Evolutionary conservation across 257 asterid genomes (phyloP), one percentile per base, ranked within the genome.

Genomic region (Solanum megistacrolobum): DNA sequence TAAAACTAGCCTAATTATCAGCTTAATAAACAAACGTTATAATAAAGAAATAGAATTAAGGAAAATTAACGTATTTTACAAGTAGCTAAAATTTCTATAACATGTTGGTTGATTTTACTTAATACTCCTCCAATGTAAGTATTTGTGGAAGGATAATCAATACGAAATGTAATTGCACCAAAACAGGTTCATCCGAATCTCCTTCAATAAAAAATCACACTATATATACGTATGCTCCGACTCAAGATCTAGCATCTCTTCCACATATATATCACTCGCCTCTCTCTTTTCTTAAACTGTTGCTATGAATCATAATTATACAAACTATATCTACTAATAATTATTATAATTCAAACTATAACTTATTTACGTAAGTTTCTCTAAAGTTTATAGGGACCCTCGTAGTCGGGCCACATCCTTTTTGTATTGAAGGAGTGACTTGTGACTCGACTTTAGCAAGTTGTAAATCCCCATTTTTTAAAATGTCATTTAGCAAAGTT

Each of bases 201-300:
- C 65, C n/a, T 6, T 18, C n/a, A 6, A 18, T 18, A 55, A 55
- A 18, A 55, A 55, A 18, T 18, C 65, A 46, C 58, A 46, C 2
- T 46, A 13, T 46, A 46, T 43, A 11, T 43, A 16, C 43, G 34
- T 32, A 32, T 32, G 34, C 34, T 32, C 3, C 34, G 34, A 32
- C 34, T 32, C 34, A 32, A 32, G 55, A 48, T 39, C 46, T 48
- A 60, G 12, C 12, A 3, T 60, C 27, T 60, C 68, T 21, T 21
- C 11, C 68, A 8, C n/a, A n/a, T n/a, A n/a, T n/a, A n/a, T n/a
- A n/a, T 62, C 32, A 4, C 16, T 0, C 0, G 14, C 16, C 3
- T n/a, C 8, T 65, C 7, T 65, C 14, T 11, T n/a, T 12, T n/a
- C 2, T 65, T 18, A n/a, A 5, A 65, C 13, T n/a, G 0, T 11